phyloP scores from a whole-genome alignment of 306 rosid genomes.

The Oemleria cerasiformis region DNA sequence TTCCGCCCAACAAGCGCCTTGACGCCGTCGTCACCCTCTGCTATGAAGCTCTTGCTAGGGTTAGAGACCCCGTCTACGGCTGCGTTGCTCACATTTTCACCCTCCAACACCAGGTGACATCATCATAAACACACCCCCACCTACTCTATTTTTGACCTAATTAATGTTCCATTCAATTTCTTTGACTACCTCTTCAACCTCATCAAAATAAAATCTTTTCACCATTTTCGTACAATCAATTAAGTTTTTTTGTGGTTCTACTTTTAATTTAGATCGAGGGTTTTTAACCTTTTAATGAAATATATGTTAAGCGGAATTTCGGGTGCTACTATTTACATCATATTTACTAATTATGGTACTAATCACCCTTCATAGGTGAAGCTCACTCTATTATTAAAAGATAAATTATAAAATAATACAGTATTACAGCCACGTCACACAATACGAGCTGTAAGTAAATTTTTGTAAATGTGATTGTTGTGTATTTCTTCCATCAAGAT shows the following conservation, averaged over 20 bases:
- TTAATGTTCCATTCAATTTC: background rate
- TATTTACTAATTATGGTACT: no score
- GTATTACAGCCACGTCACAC: no score
- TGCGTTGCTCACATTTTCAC: constrained; percentile 75
- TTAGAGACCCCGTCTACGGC: constrained; percentile 87
- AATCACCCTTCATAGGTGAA: no score
- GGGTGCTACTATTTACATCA: no score
- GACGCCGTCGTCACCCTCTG: constrained; percentile 80
- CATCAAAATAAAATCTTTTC: background rate
- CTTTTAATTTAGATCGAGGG: background rate
- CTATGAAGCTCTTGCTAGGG: constrained; percentile 79
- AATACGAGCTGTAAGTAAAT: background rate
- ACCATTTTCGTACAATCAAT: background rate
- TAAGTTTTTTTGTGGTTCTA: background rate
- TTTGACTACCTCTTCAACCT: background rate
- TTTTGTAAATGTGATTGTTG: constrained; percentile 6
- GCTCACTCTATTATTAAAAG: no score
- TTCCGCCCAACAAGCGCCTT: constrained; percentile 61
- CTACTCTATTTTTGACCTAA: no score
- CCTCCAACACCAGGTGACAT: constrained; percentile 80
- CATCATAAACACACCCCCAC: background rate
- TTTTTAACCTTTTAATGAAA: no score
- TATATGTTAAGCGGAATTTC: no score
- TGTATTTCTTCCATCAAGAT: background rate
- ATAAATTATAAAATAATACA: no score